Evolutionary conservation across 2,329 filamentous ascomycete species (phyloP).

Genomic region (Pseudocercospora fijiensis): DNA sequence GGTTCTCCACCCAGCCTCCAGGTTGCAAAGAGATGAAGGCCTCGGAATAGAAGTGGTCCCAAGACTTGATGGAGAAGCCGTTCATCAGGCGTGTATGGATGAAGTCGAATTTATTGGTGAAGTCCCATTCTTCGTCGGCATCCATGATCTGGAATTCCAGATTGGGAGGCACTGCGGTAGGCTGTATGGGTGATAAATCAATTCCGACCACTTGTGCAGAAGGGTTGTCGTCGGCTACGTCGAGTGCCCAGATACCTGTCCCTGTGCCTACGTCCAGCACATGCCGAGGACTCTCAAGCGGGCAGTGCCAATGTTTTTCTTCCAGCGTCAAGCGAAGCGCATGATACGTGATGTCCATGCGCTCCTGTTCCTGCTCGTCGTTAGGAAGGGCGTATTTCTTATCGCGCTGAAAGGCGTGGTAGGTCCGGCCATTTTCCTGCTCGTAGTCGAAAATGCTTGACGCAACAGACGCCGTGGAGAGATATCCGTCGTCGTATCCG

Average conservation of each 20-base stretch:
- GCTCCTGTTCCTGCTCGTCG: constrained; percentile 33
- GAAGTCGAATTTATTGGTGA: constrained; percentile 33
- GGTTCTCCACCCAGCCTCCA: constrained; percentile 44
- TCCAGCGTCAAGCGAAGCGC: constrained; percentile 29
- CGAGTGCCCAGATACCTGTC: constrained; percentile 36
- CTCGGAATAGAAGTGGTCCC: constrained; percentile 31
- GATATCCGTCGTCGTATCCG: constrained; percentile 28
- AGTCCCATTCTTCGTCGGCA: constrained; percentile 27
- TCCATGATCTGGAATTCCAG: constrained; percentile 28
- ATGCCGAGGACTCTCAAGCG: constrained; percentile 36
- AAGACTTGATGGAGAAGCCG: constrained; percentile 34
- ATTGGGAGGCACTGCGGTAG: constrained; percentile 27
- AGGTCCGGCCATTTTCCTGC: constrained; percentile 26
- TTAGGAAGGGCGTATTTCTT: constrained; percentile 32
- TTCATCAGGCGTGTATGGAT: constrained; percentile 35
- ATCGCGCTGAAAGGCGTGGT: constrained; percentile 34
- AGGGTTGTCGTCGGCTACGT: constrained; percentile 31
- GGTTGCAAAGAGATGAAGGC: constrained; percentile 32
- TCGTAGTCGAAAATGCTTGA: constrained; percentile 38
- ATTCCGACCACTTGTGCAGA: constrained; percentile 31
- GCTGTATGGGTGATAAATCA: constrained; percentile 36
- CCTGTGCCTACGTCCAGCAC: constrained; percentile 54
- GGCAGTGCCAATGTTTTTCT: constrained; percentile 26
- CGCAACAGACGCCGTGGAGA: constrained; percentile 28
- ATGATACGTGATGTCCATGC: constrained; percentile 34